Evolutionary conservation across 108 stramenopile species (phyloP).

Genomic region (Stephanodiscus minutulus): DNA sequence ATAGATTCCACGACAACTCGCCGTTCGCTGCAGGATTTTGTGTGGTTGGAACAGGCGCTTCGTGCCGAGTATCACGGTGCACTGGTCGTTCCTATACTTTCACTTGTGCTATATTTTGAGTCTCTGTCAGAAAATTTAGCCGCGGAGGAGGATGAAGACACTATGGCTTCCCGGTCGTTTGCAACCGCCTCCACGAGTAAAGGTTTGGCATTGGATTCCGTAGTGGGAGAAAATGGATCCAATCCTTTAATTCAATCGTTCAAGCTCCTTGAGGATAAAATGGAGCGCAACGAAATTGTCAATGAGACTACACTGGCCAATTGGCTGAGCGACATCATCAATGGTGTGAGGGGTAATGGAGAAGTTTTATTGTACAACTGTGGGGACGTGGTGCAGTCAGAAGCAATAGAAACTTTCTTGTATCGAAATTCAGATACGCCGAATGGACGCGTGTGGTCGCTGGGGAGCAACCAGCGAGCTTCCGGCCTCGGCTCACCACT

Average conservation of each 20-base stretch:
- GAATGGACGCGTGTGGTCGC: conserved; percentile 22
- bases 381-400: conserved; percentile 55
- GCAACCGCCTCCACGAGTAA: background rate
- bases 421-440: conserved; percentile 59
- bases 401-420: conserved; percentile 85
- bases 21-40: conserved; percentile 72
- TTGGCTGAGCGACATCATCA: conserved; percentile 82
- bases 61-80: conserved; percentile 73
- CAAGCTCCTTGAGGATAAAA: conserved; percentile 32
- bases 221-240: conserved; percentile 22
- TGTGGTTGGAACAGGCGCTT: conserved; percentile 77
- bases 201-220: conserved; percentile 25
- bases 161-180: conserved; percentile 8
- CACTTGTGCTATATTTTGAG: conserved; percentile 52
- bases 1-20: conserved; percentile 55
- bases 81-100: conserved; percentile 62
- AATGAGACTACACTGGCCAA: conserved; percentile 55
- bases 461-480: conserved; percentile 22
- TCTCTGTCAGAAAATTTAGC: background rate
- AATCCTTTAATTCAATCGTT: conserved; percentile 33
- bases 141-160: conserved; percentile 1
- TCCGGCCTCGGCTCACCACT: conserved; percentile 40
- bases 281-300: conserved; percentile 45
- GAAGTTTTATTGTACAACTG: conserved; percentile 44
- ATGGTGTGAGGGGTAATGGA: conserved; percentile 83